Evolutionary conservation across 164 flowering plant species (phyloP), one percentile per base, ranked within the genome.

Genomic region (Sedum album): DNA sequence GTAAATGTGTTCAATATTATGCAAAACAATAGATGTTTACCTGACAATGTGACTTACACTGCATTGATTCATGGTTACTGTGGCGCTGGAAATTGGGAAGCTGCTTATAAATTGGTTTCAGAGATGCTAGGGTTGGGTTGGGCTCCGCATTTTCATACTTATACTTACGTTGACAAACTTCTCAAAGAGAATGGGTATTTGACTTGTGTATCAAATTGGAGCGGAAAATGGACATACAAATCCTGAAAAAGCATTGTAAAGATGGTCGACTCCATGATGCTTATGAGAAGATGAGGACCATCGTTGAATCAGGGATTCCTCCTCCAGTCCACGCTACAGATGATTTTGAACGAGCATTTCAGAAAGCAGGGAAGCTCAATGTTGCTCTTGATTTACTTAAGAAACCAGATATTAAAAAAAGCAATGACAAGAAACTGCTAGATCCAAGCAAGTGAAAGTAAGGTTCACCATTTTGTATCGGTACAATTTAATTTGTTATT

Each of bases 71-170:
- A 82, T 73, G 83, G 72, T 41, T 72, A 78, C 63, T 72, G 73
- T 41, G 70, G 73, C 62, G 71, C 46, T 71, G 66, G 62, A 39
- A 75, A 82, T 61, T 80, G 79, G 78, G 78, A 77, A 61, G 70
- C 72, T 57, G 81, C 86, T 1, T 76, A 79, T 73, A 69, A 51
- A 17, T 72, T 83, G 70, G 60, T 74, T 70, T 69, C 73, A 41
- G 82, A 79, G 69, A 79, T 82, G 83, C 70, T 83, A 66, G 75
- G 79, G 35, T 66, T 80, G 71, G 78, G 80, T 23, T 74, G 71
- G 79, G 68, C 71, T 71, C 83, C 82, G 4, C 77, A 79, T 69
- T 73, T 72, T 51, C 74, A 80, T 66, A 75, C 82, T 0, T 76
- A 77, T 65, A 69, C 31, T 63, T 66, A 69, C 48, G 85, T 82